Evolutionary conservation across 179 eudicot species (phyloP).

Genomic region (Vitellaria paradoxa): DNA sequence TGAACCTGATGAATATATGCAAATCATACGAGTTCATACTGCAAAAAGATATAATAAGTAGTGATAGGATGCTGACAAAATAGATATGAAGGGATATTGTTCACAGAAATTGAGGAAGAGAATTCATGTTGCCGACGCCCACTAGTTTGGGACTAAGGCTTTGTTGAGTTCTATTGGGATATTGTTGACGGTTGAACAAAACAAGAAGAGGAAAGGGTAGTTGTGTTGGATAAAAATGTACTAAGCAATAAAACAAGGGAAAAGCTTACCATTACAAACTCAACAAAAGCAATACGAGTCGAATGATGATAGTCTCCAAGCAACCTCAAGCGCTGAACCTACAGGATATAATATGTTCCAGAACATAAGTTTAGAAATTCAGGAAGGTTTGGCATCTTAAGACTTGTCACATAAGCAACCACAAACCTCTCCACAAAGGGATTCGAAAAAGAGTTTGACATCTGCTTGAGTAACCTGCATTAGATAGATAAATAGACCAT

Average conservation of each 20-base stretch:
- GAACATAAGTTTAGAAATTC: conserved; percentile 2
- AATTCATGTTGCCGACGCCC: no score
- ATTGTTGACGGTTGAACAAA: not conserved
- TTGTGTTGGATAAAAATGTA: not conserved
- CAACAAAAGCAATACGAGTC: conserved; percentile 89
- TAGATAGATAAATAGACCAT: not conserved
- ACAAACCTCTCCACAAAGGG: conserved; percentile 41
- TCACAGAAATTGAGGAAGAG: no score
- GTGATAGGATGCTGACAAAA: not conserved
- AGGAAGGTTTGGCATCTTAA: conserved; percentile 12
- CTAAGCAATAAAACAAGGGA: not conserved
- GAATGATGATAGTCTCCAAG: conserved; percentile 82
- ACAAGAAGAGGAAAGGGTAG: not conserved
- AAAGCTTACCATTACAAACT: conserved; percentile 66
- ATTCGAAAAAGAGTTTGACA: conserved; percentile 49
- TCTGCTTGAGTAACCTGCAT: conserved; percentile 62
- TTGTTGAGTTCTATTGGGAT: not conserved
- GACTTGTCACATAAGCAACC: not conserved
- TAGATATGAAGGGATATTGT: not conserved
- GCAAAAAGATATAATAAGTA: not conserved
- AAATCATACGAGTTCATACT: not conserved
- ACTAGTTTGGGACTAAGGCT: no score
- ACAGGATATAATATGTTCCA: conserved; percentile 11
- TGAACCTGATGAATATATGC: not conserved
- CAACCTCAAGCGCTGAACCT: conserved; percentile 83